Evolutionary conservation across 2,329 filamentous ascomycete genomes (phyloP).

Genomic region (Orbilia brochopaga): DNA sequence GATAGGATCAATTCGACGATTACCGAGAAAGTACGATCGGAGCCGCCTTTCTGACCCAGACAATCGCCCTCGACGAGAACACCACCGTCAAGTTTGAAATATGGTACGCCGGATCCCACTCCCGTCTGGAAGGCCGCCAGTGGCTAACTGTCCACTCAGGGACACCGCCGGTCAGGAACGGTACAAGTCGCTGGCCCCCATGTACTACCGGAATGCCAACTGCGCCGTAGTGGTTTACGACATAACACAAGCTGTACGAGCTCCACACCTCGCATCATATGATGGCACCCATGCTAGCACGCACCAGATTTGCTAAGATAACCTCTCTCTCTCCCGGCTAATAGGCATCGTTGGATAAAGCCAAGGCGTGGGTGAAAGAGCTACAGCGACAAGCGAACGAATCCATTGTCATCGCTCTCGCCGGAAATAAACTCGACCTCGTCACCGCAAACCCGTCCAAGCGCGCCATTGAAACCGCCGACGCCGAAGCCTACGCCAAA

Average conservation of each 20-base stretch:
- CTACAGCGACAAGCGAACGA: slow-evolving; percentile 98
- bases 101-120: slow-evolving; percentile 64
- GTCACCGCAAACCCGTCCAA: slow-evolving; percentile 95
- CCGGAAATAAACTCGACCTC: slow-evolving; percentile 96
- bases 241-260: slow-evolving; percentile 93
- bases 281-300: neutral
- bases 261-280: slow-evolving; percentile 49
- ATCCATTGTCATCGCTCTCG: slow-evolving; percentile 98
- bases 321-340: slow-evolving; percentile 48
- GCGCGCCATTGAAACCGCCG: slow-evolving; percentile 83
- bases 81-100: slow-evolving; percentile 99
- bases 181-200: slow-evolving; percentile 97
- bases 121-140: neutral
- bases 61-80: slow-evolving; percentile 95
- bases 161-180: slow-evolving; percentile 97
- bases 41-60: slow-evolving; percentile 98
- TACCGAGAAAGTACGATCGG: slow-evolving; percentile 98
- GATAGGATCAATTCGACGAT: slow-evolving; percentile 96
- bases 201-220: slow-evolving; percentile 99
- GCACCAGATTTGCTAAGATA: slow-evolving; percentile 1
- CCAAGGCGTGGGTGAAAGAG: slow-evolving; percentile 99
- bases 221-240: slow-evolving; percentile 99
- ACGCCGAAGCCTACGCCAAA: slow-evolving; percentile 92
- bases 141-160: slow-evolving; percentile 48
- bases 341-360: slow-evolving; percentile 95